phyloP scores from a whole-genome alignment of 805 yeast genomes.

The Teunomyces cretensis region DNA sequence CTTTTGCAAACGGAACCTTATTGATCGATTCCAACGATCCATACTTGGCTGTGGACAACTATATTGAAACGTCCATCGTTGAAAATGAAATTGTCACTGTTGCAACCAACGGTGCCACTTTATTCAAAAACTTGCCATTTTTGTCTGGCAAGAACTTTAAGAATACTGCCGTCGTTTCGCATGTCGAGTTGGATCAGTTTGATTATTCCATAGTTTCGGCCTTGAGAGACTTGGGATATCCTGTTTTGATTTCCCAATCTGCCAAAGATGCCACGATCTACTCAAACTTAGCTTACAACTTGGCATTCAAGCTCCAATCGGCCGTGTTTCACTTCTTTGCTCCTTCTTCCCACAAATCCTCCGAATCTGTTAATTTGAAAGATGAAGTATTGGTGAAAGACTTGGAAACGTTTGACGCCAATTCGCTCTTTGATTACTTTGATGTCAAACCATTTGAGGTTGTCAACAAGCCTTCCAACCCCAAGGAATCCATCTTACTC shows the following conservation, averaged over 20 bases:
- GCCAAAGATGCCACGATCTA: conserved; percentile 52
- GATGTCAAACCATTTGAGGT: conserved; percentile 29
- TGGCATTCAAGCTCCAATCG: conserved; percentile 46
- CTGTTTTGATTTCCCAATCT: conserved; percentile 66
- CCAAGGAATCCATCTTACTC: conserved; percentile 55
- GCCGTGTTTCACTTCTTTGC: conserved; percentile 75
- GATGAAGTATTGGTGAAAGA: conserved; percentile 14
- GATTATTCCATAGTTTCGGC: conserved; percentile 74
- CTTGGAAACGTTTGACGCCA: conserved; percentile 16
- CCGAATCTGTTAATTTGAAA: conserved; percentile 14
- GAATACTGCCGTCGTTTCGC: conserved; percentile 52
- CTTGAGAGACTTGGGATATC: conserved; percentile 65
- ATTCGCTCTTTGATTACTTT: conserved; percentile 23
- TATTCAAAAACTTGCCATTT: conserved; percentile 62
- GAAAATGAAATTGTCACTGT: conserved; percentile 41
- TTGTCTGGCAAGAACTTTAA: conserved; percentile 42
- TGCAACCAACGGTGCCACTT: conserved; percentile 50
- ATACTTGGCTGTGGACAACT: conserved; percentile 42
- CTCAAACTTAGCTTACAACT: conserved; percentile 57
- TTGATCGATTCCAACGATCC: conserved; percentile 55
- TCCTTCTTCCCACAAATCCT: conserved; percentile 17
- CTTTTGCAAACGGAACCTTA: conserved; percentile 18
- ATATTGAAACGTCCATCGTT: conserved; percentile 14
- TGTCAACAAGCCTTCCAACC: conserved; percentile 27
- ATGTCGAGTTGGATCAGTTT: conserved; percentile 53